Conservation (phyloP, 2,329 filamentous ascomycete genomes). For the Diatrype stigma region DNA sequence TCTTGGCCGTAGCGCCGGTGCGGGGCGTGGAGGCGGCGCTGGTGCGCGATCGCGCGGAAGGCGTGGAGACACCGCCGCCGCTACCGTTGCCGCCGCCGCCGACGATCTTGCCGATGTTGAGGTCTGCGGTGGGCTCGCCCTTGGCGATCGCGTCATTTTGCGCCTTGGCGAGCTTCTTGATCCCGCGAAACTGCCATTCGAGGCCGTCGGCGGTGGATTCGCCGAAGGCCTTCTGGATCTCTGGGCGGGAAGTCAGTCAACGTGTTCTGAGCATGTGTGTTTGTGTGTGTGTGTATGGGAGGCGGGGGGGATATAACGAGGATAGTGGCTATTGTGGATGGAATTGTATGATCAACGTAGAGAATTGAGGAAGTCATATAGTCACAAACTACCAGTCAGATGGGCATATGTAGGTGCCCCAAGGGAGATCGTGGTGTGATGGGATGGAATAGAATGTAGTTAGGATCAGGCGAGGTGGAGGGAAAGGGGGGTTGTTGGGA, state of each 20-base stretch:
- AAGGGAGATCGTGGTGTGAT: not conserved
- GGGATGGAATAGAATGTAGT: not conserved
- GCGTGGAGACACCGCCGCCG: not conserved
- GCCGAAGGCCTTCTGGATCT: constrained; percentile 57
- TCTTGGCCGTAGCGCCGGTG: constrained; percentile 21
- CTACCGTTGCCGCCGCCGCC: not conserved
- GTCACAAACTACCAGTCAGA: too few species aligned
- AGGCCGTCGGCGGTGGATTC: constrained; percentile 55
- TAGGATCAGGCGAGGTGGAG: not conserved
- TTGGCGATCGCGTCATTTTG: constrained; percentile 41
- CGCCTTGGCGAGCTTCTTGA: constrained; percentile 49
- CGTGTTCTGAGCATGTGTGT: not conserved
- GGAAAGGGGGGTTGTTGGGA: not conserved
- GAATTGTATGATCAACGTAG: too few species aligned
- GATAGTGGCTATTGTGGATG: not conserved
- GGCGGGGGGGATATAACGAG: not conserved
- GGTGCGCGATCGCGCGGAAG: too few species aligned
- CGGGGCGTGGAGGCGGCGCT: too few species aligned
- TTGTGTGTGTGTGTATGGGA: not conserved
- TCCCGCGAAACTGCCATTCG: constrained; percentile 55
- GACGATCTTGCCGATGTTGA: constrained; percentile 14
- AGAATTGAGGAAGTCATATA: too few species aligned
- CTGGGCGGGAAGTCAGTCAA: constrained; percentile 29
- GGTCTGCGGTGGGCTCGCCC: constrained; percentile 42
- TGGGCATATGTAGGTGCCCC: too few species aligned